A percentile compares a stretch with the other conserved stretches of the same genome.
Conservation (phyloP, 495 filamentous ascomycete species). For the Umbilicaria muhlenbergii region DNA sequence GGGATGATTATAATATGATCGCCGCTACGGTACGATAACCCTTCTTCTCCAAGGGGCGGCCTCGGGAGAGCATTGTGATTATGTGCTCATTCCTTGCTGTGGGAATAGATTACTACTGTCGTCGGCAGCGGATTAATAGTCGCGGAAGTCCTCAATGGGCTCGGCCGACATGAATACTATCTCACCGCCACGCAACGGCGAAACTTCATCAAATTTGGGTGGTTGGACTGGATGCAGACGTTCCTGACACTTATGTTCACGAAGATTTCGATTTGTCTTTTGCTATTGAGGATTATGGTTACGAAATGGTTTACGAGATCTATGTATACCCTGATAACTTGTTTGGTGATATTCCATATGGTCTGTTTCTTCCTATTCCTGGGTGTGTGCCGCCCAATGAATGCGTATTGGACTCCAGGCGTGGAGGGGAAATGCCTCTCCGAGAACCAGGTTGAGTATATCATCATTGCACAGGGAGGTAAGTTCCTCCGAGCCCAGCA, state of each 20-base stretch:
- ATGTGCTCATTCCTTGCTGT: background rate
- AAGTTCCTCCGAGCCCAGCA: background rate
- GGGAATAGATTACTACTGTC: constrained; percentile 5
- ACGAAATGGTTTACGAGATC: background rate
- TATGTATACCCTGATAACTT: constrained; percentile 5
- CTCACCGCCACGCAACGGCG: constrained; percentile 3
- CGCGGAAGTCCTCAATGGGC: constrained; percentile 6
- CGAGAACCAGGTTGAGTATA: constrained; percentile 5
- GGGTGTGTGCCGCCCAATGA: constrained; percentile 9
- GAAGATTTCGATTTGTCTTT: constrained; percentile 12
- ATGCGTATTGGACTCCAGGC: constrained; percentile 8
- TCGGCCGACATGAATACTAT: constrained; percentile 11
- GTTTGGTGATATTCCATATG: constrained; percentile 2
- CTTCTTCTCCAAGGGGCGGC: background rate
- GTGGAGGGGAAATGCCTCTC: constrained; percentile 7
- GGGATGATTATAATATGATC: constrained; percentile 7
- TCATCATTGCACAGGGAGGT: constrained; percentile 11
- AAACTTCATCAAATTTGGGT: constrained; percentile 4
- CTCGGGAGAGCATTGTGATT: background rate
- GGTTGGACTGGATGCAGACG: constrained; percentile 12
- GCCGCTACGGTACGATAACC: constrained; percentile 6
- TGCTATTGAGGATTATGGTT: constrained; percentile 10
- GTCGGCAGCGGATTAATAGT: constrained; percentile 8
- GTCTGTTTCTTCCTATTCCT: constrained; percentile 8
- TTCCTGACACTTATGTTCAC: constrained; percentile 9